Evolutionary conservation across 805 yeast genomes (phyloP), one percentile per base, ranked within the genome.

Genomic region (Kuraishia hungarica): DNA sequence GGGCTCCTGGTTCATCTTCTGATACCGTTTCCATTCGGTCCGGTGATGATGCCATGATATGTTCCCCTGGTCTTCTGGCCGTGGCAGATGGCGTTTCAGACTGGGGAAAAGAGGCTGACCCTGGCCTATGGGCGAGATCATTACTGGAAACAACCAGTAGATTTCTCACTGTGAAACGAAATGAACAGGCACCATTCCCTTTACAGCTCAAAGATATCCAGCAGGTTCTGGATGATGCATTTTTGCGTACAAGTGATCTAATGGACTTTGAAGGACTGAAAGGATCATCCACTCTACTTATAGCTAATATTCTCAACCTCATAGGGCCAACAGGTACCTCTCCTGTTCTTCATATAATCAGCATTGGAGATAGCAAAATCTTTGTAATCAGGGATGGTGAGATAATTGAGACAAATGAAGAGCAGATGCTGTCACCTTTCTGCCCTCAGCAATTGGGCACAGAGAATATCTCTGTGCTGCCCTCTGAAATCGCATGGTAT

Each of bases 361-460:
- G 79, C 61, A 79, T 80, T 29, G 84, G 84, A 1, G 84, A 80
- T 62, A 75, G 79, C 2, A 74, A 74, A 59, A 56, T 80, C 20
- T 79, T 71, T 60, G 66, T 80, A n/a, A 70, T 80, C 22, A 64
- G 84, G 55, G 71, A 76, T 48, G 79, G 78, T 1, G 67, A 73
- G 51, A 66, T 80, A 21, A 64, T 76, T 19, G 65, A 64, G 48
- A 64, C 76, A 2, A 80, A 78, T 60, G 71, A 72, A 56, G 81
- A 76, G 56, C 82, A 77, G 58, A 71, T 78, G 72, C 68, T 72
- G 6, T 64, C 75, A 2, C 70, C 66, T 7, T 61, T 79, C 55
- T 79, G 83, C 62, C 84, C 84, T 5, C 70, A 74, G 58, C 84
- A 80, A 59, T 77, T 80, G 7, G 84, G 84, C 1, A 80, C 84